Evolutionary conservation across 2,329 filamentous ascomycete genomes (phyloP).

Genomic region (Colletotrichum sp.): DNA sequence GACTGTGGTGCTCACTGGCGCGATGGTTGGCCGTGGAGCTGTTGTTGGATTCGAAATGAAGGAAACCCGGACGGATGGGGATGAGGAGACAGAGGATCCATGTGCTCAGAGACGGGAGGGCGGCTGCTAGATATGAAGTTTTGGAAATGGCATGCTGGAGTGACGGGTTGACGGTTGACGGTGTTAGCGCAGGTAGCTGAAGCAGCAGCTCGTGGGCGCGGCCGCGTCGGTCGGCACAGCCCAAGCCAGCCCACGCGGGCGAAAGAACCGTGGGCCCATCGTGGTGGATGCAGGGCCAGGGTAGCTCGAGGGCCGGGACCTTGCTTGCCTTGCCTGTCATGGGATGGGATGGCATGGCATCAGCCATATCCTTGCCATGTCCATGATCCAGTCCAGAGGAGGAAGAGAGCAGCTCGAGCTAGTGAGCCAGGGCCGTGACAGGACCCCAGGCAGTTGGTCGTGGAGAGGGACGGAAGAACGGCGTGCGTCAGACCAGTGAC

Average conservation of each 20-base stretch:
- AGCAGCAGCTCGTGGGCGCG: neutral
- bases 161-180: neutral
- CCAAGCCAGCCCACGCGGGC: conserved; percentile 3
- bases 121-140: conserved; percentile 10
- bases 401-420: neutral
- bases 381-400: neutral
- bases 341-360: conserved; percentile 8
- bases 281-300: neutral
- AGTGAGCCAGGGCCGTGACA: neutral
- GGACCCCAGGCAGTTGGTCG: neutral
- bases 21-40: neutral
- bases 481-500: neutral
- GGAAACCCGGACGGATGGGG: conserved; percentile 8
- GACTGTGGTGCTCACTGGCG: conserved; percentile 1
- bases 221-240: conserved; percentile 1
- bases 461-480: neutral
- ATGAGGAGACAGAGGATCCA: neutral
- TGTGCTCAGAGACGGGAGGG: neutral
- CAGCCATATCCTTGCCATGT: neutral
- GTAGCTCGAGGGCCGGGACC: neutral
- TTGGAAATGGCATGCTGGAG: neutral
- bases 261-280: conserved; percentile 4
- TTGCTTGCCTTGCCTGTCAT: neutral
- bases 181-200: neutral
- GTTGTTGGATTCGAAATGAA: neutral